Evolutionary conservation across 2,329 filamentous ascomycete species (phyloP), one percentile per base, ranked within the genome.

Genomic region (Torrubiella hemipterigena): DNA sequence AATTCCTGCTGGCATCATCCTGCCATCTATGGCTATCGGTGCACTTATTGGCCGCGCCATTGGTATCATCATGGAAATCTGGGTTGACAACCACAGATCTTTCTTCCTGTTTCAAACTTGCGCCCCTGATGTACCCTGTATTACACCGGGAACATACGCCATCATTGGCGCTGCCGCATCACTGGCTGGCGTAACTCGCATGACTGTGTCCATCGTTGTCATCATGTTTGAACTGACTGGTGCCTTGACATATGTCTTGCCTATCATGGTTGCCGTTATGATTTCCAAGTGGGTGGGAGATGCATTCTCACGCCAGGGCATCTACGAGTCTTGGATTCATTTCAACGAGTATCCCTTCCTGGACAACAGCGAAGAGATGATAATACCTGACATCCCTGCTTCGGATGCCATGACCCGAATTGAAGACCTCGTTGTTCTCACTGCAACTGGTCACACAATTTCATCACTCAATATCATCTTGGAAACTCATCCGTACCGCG

Each of bases 221-320:
- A 98, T 98, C 59, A 95, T 95, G 81, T 98, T 98, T 49, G 91
- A 98, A 61, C 77, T 98, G 34, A 98, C 91, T 0, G 91, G 91
- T 31, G 91, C 91, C 2, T 69, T 98, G 17, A 93, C 86, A 1
- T 96, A 96, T 50, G 89, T 98, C 29, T 73, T 98, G 7, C 91
- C 91, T 33, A 98, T 96, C 55, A 98, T 98, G 91, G 83, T 98
- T 41, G 86, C 87, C 26, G 91, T 98, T 49, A 93, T 98, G 87
- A 69, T 96, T 27, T 83, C 83, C 39, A 98, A 98, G 61, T 98
- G 91, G 91, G 85, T 94, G 17, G 91, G 87, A 47, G 91, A 98
- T 54, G 89, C 86, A 30, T 87, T 98, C 54, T 86, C 84, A 17
- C 83, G 84, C 34, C 76, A 81, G 30, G 86, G 91, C 41, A 96